Evolutionary conservation across 2,329 filamentous ascomycete species (phyloP).

Genomic region (Calonectria multiphialidica): DNA sequence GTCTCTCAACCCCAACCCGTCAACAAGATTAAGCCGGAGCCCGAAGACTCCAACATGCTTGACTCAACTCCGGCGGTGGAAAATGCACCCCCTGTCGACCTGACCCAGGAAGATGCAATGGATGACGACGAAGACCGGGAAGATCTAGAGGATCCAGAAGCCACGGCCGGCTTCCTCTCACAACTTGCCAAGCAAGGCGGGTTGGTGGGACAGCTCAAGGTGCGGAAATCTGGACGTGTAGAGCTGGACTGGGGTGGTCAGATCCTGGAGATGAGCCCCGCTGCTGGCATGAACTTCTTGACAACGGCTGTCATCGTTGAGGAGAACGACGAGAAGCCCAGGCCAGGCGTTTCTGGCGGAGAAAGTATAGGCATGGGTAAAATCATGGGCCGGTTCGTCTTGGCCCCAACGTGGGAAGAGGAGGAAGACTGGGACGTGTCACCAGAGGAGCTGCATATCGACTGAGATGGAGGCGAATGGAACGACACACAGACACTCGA

Average conservation of each 20-base stretch:
- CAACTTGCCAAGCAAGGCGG: slow-evolving; percentile 63
- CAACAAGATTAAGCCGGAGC: slow-evolving; percentile 57
- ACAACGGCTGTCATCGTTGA: slow-evolving; percentile 72
- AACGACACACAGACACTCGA: not conserved
- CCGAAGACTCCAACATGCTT: slow-evolving; percentile 53
- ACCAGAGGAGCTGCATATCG: slow-evolving; percentile 48
- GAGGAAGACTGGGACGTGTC: slow-evolving; percentile 67
- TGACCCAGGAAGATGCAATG: slow-evolving; percentile 52
- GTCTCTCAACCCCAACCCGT: slow-evolving; percentile 38
- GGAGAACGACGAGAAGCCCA: slow-evolving; percentile 65
- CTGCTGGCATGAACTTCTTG: slow-evolving; percentile 66
- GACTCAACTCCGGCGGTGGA: slow-evolving; percentile 43
- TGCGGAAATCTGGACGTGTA: slow-evolving; percentile 72
- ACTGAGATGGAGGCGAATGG: slow-evolving; percentile 13
- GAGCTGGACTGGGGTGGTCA: slow-evolving; percentile 74
- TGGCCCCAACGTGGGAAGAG: slow-evolving; percentile 69
- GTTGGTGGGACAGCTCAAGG: slow-evolving; percentile 70
- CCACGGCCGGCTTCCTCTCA: slow-evolving; percentile 50
- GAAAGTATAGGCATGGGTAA: slow-evolving; percentile 72
- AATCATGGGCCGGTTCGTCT: slow-evolving; percentile 71
- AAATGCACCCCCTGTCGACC: slow-evolving; percentile 52
- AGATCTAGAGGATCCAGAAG: slow-evolving; percentile 47
- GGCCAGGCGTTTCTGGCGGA: slow-evolving; percentile 57
- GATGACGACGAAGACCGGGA: slow-evolving; percentile 15
- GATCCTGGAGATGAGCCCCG: slow-evolving; percentile 63